A percentile compares a stretch with the other conserved stretches of the same genome.
These are phyloP conservation scores for Talaromyces atroroseus DNA, from an alignment of 2,329 filamentous ascomycete species.

Conservation along the genomic window DNA sequence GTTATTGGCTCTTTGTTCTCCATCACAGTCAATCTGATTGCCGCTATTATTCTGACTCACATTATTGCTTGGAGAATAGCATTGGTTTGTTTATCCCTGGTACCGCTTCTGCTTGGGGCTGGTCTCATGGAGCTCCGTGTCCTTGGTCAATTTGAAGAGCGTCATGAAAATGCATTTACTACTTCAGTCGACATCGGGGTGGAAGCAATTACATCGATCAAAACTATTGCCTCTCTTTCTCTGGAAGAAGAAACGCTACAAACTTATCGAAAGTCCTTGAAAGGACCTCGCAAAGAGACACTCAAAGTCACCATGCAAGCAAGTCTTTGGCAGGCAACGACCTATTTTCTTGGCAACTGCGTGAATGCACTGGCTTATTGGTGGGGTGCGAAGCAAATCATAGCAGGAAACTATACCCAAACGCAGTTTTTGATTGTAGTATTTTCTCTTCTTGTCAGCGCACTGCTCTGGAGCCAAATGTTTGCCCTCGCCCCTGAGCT, in stretches of 20 bases:
- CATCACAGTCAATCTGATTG: conserved; percentile 62
- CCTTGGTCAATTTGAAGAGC: conserved; percentile 54
- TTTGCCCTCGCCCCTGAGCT: conserved; percentile 71
- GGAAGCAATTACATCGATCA: conserved; percentile 49
- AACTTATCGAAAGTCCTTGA: conserved; percentile 42
- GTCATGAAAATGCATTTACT: conserved; percentile 47
- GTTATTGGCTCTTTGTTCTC: conserved; percentile 66
- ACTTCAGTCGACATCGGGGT: conserved; percentile 48
- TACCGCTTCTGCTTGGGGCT: conserved; percentile 63
- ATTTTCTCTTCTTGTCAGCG: conserved; percentile 64
- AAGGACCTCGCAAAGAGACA: conserved; percentile 46
- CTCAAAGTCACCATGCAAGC: conserved; percentile 44
- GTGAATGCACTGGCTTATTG: conserved; percentile 73
- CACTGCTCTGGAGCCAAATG: conserved; percentile 68
- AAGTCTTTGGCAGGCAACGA: conserved; percentile 42
- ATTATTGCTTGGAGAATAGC: conserved; percentile 73
- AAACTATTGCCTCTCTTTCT: conserved; percentile 48
- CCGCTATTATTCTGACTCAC: conserved; percentile 63
- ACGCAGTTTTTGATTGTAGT: conserved; percentile 71
- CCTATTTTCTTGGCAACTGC: conserved; percentile 52
- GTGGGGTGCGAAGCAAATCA: conserved; percentile 70
- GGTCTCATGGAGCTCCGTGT: conserved; percentile 63
- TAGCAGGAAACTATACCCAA: conserved; percentile 59
- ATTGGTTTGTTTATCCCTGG: conserved; percentile 62
- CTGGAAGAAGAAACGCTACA: conserved; percentile 46